These are phyloP conservation scores for Chrysopogon serrulatus DNA, from an alignment of 176 grass and related monocot genomes.

Conservation along the genomic window DNA sequence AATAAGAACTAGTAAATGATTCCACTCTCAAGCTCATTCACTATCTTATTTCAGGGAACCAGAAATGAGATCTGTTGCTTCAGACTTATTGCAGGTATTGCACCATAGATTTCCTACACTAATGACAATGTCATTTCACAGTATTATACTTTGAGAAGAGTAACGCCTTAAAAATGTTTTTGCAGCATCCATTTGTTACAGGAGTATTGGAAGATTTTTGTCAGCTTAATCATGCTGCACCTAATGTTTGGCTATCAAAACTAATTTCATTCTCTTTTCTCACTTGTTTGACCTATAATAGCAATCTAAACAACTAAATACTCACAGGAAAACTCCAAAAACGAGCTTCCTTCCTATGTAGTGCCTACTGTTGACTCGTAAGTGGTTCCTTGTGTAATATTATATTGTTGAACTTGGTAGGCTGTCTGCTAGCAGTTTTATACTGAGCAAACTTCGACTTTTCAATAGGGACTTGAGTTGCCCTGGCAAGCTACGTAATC, in stretches of 20 bases:
- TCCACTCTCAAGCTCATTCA: background rate
- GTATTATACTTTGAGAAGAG: background rate
- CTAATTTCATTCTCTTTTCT: background rate
- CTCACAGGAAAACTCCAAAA: constrained; percentile 29
- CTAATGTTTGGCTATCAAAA: constrained; percentile 38
- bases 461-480: constrained; percentile 23
- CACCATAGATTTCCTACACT: background rate
- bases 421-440: background rate
- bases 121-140: background rate
- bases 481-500: constrained; percentile 23
- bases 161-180: constrained; percentile 25
- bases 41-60: constrained; percentile 30
- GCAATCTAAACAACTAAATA: constrained; percentile 11
- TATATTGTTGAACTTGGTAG: background rate
- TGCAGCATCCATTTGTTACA: constrained; percentile 90
- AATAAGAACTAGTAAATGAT: background rate
- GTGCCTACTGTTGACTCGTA: constrained; percentile 17
- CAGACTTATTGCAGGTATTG: constrained; percentile 40
- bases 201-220: constrained; percentile 51
- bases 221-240: constrained; percentile 32
- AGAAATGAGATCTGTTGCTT: constrained; percentile 33
- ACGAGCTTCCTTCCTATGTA: background rate
- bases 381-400: constrained; percentile 9
- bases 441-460: constrained; percentile 16
- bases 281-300: background rate